Percentiles rank a stretch among this genome's conserved stretches.
These are phyloP conservation scores for Corymbia citriodora DNA, from an alignment of 441 rosid genomes.

Conservation along the genomic window DNA sequence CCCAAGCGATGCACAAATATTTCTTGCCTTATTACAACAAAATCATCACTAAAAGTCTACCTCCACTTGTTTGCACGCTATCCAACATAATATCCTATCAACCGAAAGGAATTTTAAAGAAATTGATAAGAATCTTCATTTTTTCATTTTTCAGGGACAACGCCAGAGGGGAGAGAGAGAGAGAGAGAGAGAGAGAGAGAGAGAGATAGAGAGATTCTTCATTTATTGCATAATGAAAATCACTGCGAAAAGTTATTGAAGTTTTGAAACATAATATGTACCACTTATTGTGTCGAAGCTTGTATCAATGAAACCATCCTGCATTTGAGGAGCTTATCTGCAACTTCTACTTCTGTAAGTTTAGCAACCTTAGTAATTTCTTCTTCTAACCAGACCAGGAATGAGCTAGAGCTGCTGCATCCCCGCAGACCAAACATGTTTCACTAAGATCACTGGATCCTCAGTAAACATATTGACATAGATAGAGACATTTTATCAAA, in stretches of 20 bases:
- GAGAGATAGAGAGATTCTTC: background rate
- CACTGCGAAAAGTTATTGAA: background rate
- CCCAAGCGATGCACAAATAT: background rate
- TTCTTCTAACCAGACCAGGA: constrained; percentile 92
- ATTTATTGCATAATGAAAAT: background rate
- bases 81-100: background rate
- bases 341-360: constrained; percentile 87
- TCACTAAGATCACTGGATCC: background rate
- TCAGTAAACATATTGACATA: background rate
- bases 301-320: constrained; percentile 83
- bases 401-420: constrained; percentile 91
- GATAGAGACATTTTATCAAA: background rate
- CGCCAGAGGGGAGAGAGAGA: background rate
- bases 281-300: constrained; percentile 98
- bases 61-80: background rate
- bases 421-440: constrained; percentile 33
- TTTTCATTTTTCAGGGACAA: background rate
- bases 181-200: background rate
- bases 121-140: background rate
- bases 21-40: background rate
- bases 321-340: constrained; percentile 79
- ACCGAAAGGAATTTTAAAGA: background rate
- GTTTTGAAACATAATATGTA: constrained; percentile 14
- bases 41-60: background rate
- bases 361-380: constrained; percentile 54